Evolutionary conservation across 345 rosid species (phyloP).

Genomic region (Euclidium syriacum): DNA sequence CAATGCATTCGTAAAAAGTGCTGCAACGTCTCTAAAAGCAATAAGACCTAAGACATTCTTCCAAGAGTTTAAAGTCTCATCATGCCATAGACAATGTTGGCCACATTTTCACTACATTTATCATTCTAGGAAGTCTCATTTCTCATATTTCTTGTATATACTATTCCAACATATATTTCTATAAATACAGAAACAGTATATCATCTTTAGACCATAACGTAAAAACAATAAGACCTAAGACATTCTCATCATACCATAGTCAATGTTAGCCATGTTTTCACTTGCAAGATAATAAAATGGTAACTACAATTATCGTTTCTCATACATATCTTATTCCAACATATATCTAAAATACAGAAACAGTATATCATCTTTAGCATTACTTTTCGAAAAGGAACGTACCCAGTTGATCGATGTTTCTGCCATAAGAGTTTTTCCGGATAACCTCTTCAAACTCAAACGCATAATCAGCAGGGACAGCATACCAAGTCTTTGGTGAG

Average conservation of each 20-base stretch:
- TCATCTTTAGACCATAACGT: too few species aligned
- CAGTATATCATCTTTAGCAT: not conserved
- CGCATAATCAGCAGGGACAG: conserved; percentile 92
- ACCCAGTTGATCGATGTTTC: conserved; percentile 79
- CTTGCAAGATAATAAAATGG: not conserved
- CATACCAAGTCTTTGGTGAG: conserved; percentile 93
- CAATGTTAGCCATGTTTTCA: not conserved
- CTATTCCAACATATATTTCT: too few species aligned
- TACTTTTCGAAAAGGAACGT: conserved; percentile 16
- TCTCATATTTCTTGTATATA: too few species aligned
- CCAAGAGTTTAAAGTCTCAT: not conserved
- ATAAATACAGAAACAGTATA: too few species aligned
- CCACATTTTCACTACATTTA: not conserved
- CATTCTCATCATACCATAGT: not conserved
- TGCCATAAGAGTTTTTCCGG: conserved; percentile 73
- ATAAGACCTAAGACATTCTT: not conserved
- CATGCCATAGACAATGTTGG: not conserved
- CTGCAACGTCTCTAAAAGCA: not conserved
- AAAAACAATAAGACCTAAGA: not conserved
- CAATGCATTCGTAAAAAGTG: not conserved
- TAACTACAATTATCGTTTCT: not conserved
- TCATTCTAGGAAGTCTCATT: too few species aligned
- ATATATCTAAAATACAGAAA: not conserved
- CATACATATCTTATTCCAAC: not conserved
- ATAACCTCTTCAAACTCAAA: conserved; percentile 87